Base-by-base conservation (phyloP, 495 filamentous ascomycete genomes). In the Penicillium canariense region DNA sequence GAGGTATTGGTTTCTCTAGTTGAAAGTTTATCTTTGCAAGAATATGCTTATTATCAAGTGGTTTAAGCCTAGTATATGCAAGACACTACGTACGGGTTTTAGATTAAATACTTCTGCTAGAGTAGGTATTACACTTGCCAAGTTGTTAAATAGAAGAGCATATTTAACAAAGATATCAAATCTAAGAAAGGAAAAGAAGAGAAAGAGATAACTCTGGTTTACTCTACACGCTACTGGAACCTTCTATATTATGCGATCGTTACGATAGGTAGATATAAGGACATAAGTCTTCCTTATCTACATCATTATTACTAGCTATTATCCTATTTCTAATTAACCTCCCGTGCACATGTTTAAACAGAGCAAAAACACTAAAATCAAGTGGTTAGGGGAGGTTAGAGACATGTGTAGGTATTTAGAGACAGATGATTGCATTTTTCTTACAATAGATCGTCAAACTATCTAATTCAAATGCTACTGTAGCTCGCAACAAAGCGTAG, bases 401-500 rank as follows among this genome's bases (percentile, higher is more conserved):
- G 1, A 49, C 58, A 56, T 71, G 56, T 11, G 61, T 18, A 5
- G 61, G 58, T 32, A 72, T 61, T 38, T 50, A 68, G 11, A 68
- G 34, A 8, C 55, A 25, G 3, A 65, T 54, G 36, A 70, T 66
- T 31, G 66, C 50, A 32, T 61, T 47, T 8, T 60, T 32, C 3
- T 39, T 23, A 27, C 49, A 65, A 9, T n/a, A 66, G 55, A 32
- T 59, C 12, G 27, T 62, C 46, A 23, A 68, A 67, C 48, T 61
- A 45, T 26, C 53, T 54, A 5, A 52, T 59, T 18, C 60, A 31
- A 56, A 71, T 50, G 42, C 63, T 66, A 10, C 45, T 48, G 59
- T 71, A 53, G 11, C 63, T 50, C 44, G 73, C 58, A 10, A 73
- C 49, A 34, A 71, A 54, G 3, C 73, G 48, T 10, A 72, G 52